These are phyloP conservation scores for Dichotomopilus funicola DNA, from an alignment of 2,329 filamentous ascomycete genomes.

Conservation along the genomic window DNA sequence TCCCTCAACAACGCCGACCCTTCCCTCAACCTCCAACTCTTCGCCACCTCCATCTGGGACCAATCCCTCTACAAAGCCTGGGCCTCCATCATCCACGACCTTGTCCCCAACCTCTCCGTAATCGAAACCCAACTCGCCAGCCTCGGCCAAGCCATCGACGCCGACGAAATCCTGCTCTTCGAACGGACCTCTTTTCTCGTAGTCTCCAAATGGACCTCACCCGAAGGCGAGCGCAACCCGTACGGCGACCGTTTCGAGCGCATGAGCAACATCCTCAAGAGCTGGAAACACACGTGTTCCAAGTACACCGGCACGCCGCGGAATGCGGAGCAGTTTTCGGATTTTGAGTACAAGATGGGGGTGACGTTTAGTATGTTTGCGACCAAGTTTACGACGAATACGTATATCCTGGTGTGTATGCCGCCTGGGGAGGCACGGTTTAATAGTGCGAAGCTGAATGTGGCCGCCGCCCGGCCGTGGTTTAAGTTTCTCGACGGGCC, in stretches of 20 bases:
- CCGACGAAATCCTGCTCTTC: slow-evolving; percentile 89
- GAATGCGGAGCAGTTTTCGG: slow-evolving; percentile 71
- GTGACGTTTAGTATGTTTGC: slow-evolving; percentile 87
- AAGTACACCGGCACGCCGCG: slow-evolving; percentile 75
- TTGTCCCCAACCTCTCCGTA: slow-evolving; percentile 85
- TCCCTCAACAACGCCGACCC: slow-evolving; percentile 27
- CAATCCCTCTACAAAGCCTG: slow-evolving; percentile 97
- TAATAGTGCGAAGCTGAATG: slow-evolving; percentile 86
- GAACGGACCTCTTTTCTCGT: slow-evolving; percentile 94
- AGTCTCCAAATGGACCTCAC: slow-evolving; percentile 83
- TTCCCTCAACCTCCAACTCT: slow-evolving; percentile 69
- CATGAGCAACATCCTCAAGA: slow-evolving; percentile 96
- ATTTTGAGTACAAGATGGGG: slow-evolving; percentile 73
- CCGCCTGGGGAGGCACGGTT: slow-evolving; percentile 87
- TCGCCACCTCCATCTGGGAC: slow-evolving; percentile 97
- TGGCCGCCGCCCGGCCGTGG: slow-evolving; percentile 74
- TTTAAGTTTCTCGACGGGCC: slow-evolving; percentile 64
- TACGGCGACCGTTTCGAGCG: slow-evolving; percentile 88
- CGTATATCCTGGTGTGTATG: slow-evolving; percentile 86
- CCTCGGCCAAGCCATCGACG: slow-evolving; percentile 79
- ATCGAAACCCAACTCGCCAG: slow-evolving; percentile 83
- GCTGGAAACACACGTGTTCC: slow-evolving; percentile 81
- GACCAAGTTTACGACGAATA: slow-evolving; percentile 93
- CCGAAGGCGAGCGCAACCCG: slow-evolving; percentile 70
- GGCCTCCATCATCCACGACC: slow-evolving; percentile 95